A percentile compares a stretch with the other conserved stretches of the same genome.
These are phyloP conservation scores for Vitis hybrid DNA, from an alignment of 177 flowering plant species.

Conservation along the genomic window DNA sequence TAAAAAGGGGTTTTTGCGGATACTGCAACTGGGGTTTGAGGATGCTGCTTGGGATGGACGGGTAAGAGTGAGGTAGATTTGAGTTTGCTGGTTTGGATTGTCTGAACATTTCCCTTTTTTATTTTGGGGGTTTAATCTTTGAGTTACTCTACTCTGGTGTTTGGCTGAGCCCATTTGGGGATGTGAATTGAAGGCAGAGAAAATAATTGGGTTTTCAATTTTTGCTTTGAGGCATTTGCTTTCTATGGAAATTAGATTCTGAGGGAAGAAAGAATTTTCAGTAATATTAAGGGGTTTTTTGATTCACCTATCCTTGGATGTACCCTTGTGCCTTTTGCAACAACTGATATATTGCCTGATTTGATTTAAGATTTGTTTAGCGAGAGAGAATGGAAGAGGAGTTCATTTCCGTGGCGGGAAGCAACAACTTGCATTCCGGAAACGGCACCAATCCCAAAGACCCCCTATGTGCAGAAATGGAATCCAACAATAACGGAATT, in stretches of 20 bases:
- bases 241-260: constrained; percentile 8
- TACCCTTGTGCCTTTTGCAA: background rate
- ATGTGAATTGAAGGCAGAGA: constrained; percentile 2
- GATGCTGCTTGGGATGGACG: background rate
- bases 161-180: background rate
- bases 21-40: constrained; percentile 6
- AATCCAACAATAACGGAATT: constrained; percentile 28
- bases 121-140: background rate
- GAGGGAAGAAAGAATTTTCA: background rate
- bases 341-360: constrained; percentile 5
- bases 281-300: background rate
- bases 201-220: background rate
- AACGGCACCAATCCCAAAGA: constrained; percentile 28
- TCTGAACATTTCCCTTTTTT: background rate
- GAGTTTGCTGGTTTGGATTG: constrained; percentile 13
- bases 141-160: background rate
- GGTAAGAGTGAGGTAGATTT: constrained; percentile 5
- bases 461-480: constrained; percentile 38
- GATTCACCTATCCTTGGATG: background rate
- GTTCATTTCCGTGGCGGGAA: constrained; percentile 12
- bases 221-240: background rate
- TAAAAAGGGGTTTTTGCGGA: constrained; percentile 13
- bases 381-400: constrained; percentile 35
- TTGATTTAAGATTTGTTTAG: constrained; percentile 1
- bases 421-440: constrained; percentile 19